Conservation (phyloP, 1,139 yeast genomes). For the Yamadazyma kanchanaburiensis region DNA sequence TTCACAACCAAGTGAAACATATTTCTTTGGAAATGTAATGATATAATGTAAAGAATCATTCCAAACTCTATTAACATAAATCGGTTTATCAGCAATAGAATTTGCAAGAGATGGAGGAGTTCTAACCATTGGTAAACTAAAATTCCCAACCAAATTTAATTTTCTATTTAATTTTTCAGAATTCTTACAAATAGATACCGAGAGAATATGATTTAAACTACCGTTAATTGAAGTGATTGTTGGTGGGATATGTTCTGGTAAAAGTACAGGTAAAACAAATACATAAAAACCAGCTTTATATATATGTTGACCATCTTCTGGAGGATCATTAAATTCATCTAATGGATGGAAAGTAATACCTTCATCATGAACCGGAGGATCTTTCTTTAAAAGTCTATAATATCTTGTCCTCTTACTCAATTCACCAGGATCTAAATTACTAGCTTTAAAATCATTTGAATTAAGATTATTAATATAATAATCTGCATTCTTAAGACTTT, state of each 20-base stretch:
- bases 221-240: slow-evolving; percentile 59
- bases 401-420: slow-evolving; percentile 36
- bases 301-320: slow-evolving; percentile 9
- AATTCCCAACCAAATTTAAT: slow-evolving; percentile 25
- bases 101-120: slow-evolving; percentile 79
- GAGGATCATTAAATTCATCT: slow-evolving; percentile 3
- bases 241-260: slow-evolving; percentile 74
- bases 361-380: slow-evolving; percentile 10
- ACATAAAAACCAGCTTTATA: slow-evolving; percentile 77
- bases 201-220: slow-evolving; percentile 34
- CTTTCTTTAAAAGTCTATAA: slow-evolving; percentile 25
- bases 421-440: slow-evolving; percentile 28
- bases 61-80: slow-evolving; percentile 82
- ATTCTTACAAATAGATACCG: slow-evolving; percentile 27
- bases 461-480: slow-evolving; percentile 40
- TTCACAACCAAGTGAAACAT: slow-evolving; percentile 66
- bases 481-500: slow-evolving; percentile 42
- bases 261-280: slow-evolving; percentile 66
- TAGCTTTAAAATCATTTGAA: slow-evolving; percentile 30
- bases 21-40: slow-evolving; percentile 72
- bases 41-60: slow-evolving; percentile 75
- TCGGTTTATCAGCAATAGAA: slow-evolving; percentile 74
- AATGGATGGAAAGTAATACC: slow-evolving; percentile 2
- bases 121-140: slow-evolving; percentile 56
- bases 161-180: slow-evolving; percentile 38